Evolutionary conservation across 768 basidiomycete species (phyloP).

Genomic region (Hericium erinaceus): DNA sequence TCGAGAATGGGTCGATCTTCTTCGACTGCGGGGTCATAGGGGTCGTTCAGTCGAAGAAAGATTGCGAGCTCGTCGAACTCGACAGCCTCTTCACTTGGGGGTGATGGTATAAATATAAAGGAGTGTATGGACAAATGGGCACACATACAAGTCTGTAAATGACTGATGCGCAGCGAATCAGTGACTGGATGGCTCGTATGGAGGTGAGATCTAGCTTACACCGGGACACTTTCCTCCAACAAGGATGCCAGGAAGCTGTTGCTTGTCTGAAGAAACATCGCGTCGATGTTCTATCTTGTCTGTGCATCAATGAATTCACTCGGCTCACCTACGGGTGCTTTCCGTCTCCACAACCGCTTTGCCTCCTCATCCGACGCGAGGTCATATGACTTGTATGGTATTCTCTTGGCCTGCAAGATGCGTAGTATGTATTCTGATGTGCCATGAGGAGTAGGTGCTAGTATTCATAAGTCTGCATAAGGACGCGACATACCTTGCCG

Average conservation of each 20-base stretch:
- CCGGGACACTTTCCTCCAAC: slow-evolving; percentile 71
- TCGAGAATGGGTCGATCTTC: slow-evolving; percentile 48
- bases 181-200: not conserved
- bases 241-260: slow-evolving; percentile 77
- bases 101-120: slow-evolving; percentile 3
- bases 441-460: slow-evolving; percentile 2
- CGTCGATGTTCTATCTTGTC: not conserved
- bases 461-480: not conserved
- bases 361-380: slow-evolving; percentile 78
- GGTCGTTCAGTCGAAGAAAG: slow-evolving; percentile 67
- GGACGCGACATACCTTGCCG: slow-evolving; percentile 47
- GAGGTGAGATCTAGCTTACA: slow-evolving; percentile 33
- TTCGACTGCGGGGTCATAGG: slow-evolving; percentile 50
- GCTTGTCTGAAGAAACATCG: slow-evolving; percentile 50
- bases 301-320: not conserved
- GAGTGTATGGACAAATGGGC: slow-evolving; percentile 1
- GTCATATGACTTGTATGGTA: slow-evolving; percentile 74
- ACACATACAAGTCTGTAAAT: slow-evolving; percentile 63
- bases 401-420: slow-evolving; percentile 80
- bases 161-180: slow-evolving; percentile 32
- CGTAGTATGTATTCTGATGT: slow-evolving; percentile 69
- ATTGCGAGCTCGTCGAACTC: slow-evolving; percentile 63
- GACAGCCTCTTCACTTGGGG: slow-evolving; percentile 70
- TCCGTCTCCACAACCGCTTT: slow-evolving; percentile 73
- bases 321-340: slow-evolving; percentile 54